These are phyloP conservation scores for Aspergillus sp. DNA, from an alignment of 2,329 filamentous ascomycete genomes.

Conservation along the genomic window DNA sequence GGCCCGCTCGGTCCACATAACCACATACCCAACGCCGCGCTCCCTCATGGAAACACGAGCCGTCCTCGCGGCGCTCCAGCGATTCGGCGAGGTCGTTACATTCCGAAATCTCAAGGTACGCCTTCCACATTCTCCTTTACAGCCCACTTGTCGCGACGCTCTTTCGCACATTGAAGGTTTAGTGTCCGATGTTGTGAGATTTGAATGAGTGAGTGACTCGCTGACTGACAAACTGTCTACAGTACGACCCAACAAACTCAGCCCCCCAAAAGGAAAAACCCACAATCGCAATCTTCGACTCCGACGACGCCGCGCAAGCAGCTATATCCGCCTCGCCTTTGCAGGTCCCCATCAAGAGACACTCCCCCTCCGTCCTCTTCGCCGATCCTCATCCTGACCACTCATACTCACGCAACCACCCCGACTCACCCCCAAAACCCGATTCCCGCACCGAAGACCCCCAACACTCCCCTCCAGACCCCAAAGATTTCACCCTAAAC, in stretches of 20 bases:
- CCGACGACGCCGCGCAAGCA: constrained; percentile 36
- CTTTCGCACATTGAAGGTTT: not conserved
- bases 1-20: constrained; percentile 36
- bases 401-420: not conserved
- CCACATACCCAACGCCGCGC: constrained; percentile 31
- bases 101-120: constrained; percentile 44
- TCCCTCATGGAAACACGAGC: constrained; percentile 40
- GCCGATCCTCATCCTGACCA: not conserved
- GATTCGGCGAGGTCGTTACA: constrained; percentile 46
- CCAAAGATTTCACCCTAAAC: constrained; percentile 16
- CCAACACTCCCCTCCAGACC: not conserved
- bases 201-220: not conserved
- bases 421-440: not conserved
- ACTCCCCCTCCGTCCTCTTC: not conserved
- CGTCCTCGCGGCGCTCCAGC: constrained; percentile 43
- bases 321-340: constrained; percentile 40
- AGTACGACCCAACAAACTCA: constrained; percentile 39
- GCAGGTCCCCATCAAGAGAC: not conserved
- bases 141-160: not conserved
- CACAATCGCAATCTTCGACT: constrained; percentile 43
- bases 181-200: not conserved
- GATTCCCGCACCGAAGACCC: constrained; percentile 1
- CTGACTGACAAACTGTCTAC: not conserved
- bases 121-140: not conserved
- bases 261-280: constrained; percentile 25